Percentiles rank a stretch among this genome's conserved stretches.
phyloP scores from a whole-genome alignment of 2,329 filamentous ascomycete species.

The Aspergillus tubingensis region DNA sequence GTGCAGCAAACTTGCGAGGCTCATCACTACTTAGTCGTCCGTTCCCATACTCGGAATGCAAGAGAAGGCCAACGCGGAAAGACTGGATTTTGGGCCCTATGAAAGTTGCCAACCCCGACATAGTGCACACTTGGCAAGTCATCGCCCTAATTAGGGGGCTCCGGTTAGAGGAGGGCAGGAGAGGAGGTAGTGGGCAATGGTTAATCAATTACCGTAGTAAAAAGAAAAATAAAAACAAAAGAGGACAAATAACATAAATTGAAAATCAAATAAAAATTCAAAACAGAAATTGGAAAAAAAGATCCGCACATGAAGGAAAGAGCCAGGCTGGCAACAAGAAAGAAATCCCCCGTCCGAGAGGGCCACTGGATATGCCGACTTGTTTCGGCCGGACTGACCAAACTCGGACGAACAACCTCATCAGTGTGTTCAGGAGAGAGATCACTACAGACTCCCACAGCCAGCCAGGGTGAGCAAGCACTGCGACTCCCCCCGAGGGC shows the following conservation, averaged over 20 bases:
- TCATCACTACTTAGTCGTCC: not conserved
- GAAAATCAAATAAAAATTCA: not conserved
- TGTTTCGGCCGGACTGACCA: constrained; percentile 9
- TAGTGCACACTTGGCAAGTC: not conserved
- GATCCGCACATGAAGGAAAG: not conserved
- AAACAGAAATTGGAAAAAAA: not conserved
- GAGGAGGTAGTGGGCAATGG: not conserved
- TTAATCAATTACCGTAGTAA: not conserved
- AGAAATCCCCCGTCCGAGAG: not conserved
- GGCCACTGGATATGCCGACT: constrained; percentile 2
- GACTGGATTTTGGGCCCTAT: not conserved
- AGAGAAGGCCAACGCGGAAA: not conserved
- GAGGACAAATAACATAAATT: not conserved
- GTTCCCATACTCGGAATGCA: not conserved
- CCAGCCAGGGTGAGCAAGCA: not conserved
- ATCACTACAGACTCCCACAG: not conserved
- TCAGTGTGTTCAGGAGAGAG: not conserved
- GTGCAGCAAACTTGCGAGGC: not conserved
- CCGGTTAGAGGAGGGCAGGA: not conserved
- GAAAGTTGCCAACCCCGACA: not conserved
- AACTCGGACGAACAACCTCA: constrained; percentile 5
- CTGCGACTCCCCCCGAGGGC: not conserved
- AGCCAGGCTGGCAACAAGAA: not conserved
- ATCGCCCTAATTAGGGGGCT: not conserved
- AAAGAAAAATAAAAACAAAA: not conserved